A percentile compares a stretch with the other conserved stretches of the same genome.
These are phyloP conservation scores for Hymenoscyphus occultus DNA, from an alignment of 2,329 filamentous ascomycete species.

Conservation along the genomic window DNA sequence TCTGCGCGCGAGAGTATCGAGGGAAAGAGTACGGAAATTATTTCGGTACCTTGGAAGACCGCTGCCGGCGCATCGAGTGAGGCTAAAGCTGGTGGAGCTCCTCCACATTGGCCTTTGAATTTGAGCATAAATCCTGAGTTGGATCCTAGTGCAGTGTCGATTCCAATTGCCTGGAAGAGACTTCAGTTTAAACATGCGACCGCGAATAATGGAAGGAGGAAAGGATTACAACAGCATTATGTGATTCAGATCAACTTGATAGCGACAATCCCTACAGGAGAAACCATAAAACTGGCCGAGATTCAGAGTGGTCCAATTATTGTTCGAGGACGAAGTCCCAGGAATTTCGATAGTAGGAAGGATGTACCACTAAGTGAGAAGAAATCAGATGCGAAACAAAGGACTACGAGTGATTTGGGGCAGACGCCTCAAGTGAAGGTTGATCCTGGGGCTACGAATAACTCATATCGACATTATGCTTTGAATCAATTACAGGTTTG, in stretches of 20 bases:
- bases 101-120: constrained; percentile 55
- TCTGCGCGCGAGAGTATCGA: constrained; percentile 90
- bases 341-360: constrained; percentile 90
- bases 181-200: constrained; percentile 95
- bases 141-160: constrained; percentile 73
- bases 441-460: constrained; percentile 28
- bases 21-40: constrained; percentile 87
- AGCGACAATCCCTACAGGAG: constrained; percentile 63
- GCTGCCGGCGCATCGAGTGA: constrained; percentile 28
- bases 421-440: constrained; percentile 27
- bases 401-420: constrained; percentile 28
- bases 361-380: constrained; percentile 64
- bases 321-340: constrained; percentile 84
- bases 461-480: constrained; percentile 31
- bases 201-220: constrained; percentile 90
- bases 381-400: constrained; percentile 32
- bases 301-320: constrained; percentile 92
- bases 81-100: constrained; percentile 46
- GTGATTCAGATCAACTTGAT: constrained; percentile 81
- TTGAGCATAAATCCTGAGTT: constrained; percentile 61
- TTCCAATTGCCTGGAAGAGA: constrained; percentile 89
- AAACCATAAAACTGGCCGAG: constrained; percentile 75
- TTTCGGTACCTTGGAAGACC: constrained; percentile 93
- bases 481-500: constrained; percentile 32
- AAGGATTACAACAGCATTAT: constrained; percentile 94